Percentiles rank a stretch among this genome's conserved stretches.
phyloP scores from a whole-genome alignment of 129 eudicot genomes.

The Cynara cardunculus region DNA sequence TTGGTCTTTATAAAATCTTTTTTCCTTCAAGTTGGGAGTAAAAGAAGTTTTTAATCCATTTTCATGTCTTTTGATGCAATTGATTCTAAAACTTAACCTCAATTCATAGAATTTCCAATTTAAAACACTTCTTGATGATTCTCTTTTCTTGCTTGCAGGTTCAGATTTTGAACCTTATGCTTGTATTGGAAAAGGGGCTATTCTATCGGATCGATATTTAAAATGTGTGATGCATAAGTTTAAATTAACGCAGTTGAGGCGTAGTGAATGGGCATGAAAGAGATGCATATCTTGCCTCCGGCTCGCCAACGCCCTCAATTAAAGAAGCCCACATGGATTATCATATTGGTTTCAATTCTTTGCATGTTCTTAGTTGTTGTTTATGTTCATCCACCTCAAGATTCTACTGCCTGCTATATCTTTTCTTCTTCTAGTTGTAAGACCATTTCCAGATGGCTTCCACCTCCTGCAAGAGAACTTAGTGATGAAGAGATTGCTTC shows the following conservation, averaged over 20 bases:
- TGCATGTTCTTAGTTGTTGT: constrained; percentile 71
- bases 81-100: neutral
- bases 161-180: neutral
- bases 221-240: constrained; percentile 34
- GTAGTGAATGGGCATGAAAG: constrained; percentile 68
- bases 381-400: constrained; percentile 76
- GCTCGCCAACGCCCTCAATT: constrained; percentile 69
- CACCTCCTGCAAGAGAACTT: constrained; percentile 71
- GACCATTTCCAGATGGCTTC: constrained; percentile 76
- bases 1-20: neutral
- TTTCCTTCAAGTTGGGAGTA: neutral
- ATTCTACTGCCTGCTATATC: constrained; percentile 68
- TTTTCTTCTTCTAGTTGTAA: constrained; percentile 81
- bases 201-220: neutral
- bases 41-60: neutral
- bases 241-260: constrained; percentile 48
- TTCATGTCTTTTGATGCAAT: neutral
- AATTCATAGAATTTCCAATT: neutral
- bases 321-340: constrained; percentile 91
- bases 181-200: neutral
- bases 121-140: neutral
- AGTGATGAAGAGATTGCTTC: constrained; percentile 88
- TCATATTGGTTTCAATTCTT: constrained; percentile 66
- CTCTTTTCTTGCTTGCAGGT: constrained; percentile 19
- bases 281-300: constrained; percentile 62